Evolutionary conservation across 192 early-diverging fungal genomes (phyloP).

Genomic region (Coemansia sp.): DNA sequence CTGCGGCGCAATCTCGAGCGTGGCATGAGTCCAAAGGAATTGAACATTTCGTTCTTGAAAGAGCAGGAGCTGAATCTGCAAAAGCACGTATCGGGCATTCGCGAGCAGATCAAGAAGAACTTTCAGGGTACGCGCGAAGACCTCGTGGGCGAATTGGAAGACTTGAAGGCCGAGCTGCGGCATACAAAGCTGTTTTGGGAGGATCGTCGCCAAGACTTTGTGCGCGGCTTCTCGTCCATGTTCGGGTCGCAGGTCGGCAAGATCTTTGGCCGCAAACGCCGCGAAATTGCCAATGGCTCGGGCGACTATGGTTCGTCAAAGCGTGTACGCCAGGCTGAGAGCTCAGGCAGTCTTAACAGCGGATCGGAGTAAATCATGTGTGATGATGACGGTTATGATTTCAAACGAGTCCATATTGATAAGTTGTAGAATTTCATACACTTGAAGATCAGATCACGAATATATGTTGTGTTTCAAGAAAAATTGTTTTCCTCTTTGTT

Average conservation of each 20-base stretch:
- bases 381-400: background rate
- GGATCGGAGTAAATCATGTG: background rate
- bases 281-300: slow-evolving; percentile 7
- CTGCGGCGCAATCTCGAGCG: slow-evolving; percentile 82
- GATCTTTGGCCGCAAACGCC: slow-evolving; percentile 46
- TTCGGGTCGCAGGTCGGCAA: slow-evolving; percentile 61
- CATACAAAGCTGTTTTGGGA: slow-evolving; percentile 70
- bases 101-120: slow-evolving; percentile 68
- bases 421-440: no score
- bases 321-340: slow-evolving; percentile 26
- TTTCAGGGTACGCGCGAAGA: slow-evolving; percentile 65
- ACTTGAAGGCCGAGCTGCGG: slow-evolving; percentile 63
- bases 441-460: no score
- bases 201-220: slow-evolving; percentile 72
- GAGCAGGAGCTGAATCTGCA: slow-evolving; percentile 75
- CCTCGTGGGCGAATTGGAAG: slow-evolving; percentile 62
- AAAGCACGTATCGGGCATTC: slow-evolving; percentile 70
- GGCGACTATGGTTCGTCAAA: slow-evolving; percentile 13
- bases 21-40: slow-evolving; percentile 76
- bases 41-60: slow-evolving; percentile 80
- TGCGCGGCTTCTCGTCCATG: slow-evolving; percentile 66
- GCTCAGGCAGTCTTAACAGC: background rate
- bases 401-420: no score
- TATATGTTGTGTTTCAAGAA: no score
- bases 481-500: no score